Conservation (phyloP, 306 rosid species). For the Castanospermum australe region DNA sequence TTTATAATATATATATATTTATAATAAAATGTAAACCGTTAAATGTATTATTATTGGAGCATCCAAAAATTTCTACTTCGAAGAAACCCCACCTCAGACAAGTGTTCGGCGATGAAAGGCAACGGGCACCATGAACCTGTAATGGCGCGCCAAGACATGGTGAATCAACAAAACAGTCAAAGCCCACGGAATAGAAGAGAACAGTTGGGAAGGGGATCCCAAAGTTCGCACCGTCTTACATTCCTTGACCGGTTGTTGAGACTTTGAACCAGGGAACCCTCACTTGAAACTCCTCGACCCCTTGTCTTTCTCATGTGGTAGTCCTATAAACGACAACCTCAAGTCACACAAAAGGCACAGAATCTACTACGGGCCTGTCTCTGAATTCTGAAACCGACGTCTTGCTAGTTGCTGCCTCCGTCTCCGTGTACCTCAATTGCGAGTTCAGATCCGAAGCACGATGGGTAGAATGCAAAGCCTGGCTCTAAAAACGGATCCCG, state of each 20-base stretch:
- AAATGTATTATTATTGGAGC: no score
- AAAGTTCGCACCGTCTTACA: constrained; percentile 28
- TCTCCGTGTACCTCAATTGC: background rate
- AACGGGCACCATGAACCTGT: background rate
- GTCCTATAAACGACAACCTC: background rate
- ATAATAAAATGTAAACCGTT: no score
- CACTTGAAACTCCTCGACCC: background rate
- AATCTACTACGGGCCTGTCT: background rate
- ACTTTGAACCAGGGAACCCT: constrained; percentile 1
- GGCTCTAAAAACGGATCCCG: constrained; percentile 46
- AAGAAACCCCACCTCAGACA: background rate
- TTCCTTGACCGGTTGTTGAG: constrained; percentile 28
- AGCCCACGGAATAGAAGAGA: background rate
- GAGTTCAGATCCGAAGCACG: background rate
- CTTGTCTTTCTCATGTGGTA: background rate
- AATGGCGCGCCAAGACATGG: background rate
- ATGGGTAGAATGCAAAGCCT: constrained; percentile 39
- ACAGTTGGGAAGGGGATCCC: constrained; percentile 30
- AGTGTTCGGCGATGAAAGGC: background rate
- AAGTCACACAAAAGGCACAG: background rate
- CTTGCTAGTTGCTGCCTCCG: no score
- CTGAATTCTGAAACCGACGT: background rate
- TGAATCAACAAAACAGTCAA: background rate
- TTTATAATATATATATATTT: no score
- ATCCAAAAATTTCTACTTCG: no score